Base-by-base conservation (phyloP, 2,329 filamentous ascomycete species). In the Neophaeococcomyces aloes region DNA sequence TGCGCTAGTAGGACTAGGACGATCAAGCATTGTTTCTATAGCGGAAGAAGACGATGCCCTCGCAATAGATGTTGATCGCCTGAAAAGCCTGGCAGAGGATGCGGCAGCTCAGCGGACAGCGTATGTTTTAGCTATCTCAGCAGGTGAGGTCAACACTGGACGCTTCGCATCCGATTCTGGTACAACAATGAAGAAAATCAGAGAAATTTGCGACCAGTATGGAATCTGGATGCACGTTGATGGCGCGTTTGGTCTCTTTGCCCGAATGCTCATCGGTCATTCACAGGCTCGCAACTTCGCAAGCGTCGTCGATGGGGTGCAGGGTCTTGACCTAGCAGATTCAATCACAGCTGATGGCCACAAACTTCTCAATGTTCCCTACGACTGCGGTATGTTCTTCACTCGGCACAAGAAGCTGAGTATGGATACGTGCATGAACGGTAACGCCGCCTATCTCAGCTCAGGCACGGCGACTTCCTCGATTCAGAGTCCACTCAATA, bases 291-390 rank as follows among this genome's bases (percentile, higher is more conserved):
- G 58, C 7, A 73, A 81, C 44, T 87, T 83, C 57, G 58, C 60
- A 10, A 65, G 47, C 36, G 58, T 77, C 48, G 78, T 64, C 46
- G 63, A 59, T 29, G 70, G 63, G 47, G 71, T 65, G 1, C 70
- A 74, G 3, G 85, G 84, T 1, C 61, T 95, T 10, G 81, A 94
- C 48, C 68, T 94, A 2, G 86, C 84, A 2, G 86, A 95, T 59
- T 93, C 85, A 39, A 87, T 95, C 53, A 81, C 86, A 0, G 80
- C 83, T 2, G 88, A 95, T 56, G 83, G 76, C 0, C 89, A 96
- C 62, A 95, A 95, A 59, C 66, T 94, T n/a, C 73, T 96, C 48
- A 95, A 95, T 53, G 86, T 94, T 35, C 88, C 89, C 0, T 95
- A 95, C 56, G 89, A 95, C 61, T 88, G 82, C 56, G 89, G 88